Percentiles rank a stretch among this genome's conserved stretches.
Conservation (phyloP, 331 rosid species). For the Arachis monticola region DNA sequence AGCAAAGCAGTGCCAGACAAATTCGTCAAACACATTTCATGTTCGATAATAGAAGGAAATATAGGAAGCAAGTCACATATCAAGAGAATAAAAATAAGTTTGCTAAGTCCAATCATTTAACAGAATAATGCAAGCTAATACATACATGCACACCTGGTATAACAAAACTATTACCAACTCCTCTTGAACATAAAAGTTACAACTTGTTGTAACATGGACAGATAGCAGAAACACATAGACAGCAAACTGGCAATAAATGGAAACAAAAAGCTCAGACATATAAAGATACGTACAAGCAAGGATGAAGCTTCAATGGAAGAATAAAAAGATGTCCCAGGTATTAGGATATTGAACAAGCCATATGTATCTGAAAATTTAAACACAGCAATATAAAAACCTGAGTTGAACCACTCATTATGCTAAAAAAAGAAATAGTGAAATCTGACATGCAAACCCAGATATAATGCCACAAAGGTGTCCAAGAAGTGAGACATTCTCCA, state of each 20-base stretch:
- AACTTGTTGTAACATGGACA: neutral
- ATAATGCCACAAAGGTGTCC: slow-evolving; percentile 99
- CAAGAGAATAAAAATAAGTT: neutral
- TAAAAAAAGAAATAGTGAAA: slow-evolving; percentile 33
- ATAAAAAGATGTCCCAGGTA: slow-evolving; percentile 85
- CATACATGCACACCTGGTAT: neutral
- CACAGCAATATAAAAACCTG: slow-evolving; percentile 25
- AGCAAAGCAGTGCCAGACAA: slow-evolving; percentile 10
- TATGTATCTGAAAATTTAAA: slow-evolving; percentile 72
- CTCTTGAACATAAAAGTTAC: slow-evolving; percentile 1
- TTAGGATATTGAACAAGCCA: slow-evolving; percentile 83
- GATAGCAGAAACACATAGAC: neutral
- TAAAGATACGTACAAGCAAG: slow-evolving; percentile 73
- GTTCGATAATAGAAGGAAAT: slow-evolving; percentile 12
- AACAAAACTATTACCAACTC: neutral
- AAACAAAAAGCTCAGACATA: slow-evolving; percentile 10
- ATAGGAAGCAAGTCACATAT: slow-evolving; percentile 7
- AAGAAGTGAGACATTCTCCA: slow-evolving; percentile 86
- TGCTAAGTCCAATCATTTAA: slow-evolving; percentile 4
- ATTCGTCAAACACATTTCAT: slow-evolving; percentile 7
- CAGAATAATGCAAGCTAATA: neutral
- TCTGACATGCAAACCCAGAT: slow-evolving; percentile 96
- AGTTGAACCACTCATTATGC: slow-evolving; percentile 24
- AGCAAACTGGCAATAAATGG: neutral
- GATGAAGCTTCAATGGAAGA: slow-evolving; percentile 81